phyloP scores from a whole-genome alignment of 225 moss, liverwort and hornwort genomes.

The Marchantia polymorpha region DNA sequence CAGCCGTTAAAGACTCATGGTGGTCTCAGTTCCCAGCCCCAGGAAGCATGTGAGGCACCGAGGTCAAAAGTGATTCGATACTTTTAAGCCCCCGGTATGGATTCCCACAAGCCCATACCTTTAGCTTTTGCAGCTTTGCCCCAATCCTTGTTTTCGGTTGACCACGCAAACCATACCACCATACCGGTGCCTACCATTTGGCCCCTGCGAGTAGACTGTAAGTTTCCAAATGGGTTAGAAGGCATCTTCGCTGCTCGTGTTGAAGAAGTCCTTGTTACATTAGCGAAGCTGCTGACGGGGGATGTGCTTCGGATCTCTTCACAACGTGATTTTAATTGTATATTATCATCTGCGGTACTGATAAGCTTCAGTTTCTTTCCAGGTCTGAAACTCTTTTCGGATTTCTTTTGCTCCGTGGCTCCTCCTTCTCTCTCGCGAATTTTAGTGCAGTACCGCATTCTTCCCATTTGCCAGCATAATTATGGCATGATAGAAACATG shows the following conservation, averaged over 20 bases:
- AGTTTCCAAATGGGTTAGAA: not conserved
- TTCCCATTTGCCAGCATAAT: too few species aligned
- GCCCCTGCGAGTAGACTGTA: not conserved
- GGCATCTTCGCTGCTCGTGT: not conserved
- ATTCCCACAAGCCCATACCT: not conserved
- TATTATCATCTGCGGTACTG: too few species aligned
- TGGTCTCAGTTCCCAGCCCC: not conserved
- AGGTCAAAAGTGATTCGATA: constrained; percentile 1
- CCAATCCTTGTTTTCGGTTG: not conserved
- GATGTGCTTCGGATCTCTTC: not conserved
- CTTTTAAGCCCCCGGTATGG: not conserved
- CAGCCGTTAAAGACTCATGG: not conserved
- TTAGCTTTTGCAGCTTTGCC: constrained; percentile 1
- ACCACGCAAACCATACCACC: not conserved
- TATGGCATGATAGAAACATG: too few species aligned
- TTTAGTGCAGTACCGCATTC: too few species aligned
- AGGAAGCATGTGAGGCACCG: not conserved
- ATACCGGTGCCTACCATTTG: not conserved
- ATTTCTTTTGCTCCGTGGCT: too few species aligned
- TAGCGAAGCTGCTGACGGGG: not conserved
- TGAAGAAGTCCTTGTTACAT: not conserved
- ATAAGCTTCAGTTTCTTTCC: too few species aligned
- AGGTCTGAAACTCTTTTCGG: too few species aligned
- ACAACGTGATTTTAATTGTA: not conserved
- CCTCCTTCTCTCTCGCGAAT: too few species aligned